Base-by-base conservation (phyloP, 345 rosid species). In the Excoecaria cochinchinensis region DNA sequence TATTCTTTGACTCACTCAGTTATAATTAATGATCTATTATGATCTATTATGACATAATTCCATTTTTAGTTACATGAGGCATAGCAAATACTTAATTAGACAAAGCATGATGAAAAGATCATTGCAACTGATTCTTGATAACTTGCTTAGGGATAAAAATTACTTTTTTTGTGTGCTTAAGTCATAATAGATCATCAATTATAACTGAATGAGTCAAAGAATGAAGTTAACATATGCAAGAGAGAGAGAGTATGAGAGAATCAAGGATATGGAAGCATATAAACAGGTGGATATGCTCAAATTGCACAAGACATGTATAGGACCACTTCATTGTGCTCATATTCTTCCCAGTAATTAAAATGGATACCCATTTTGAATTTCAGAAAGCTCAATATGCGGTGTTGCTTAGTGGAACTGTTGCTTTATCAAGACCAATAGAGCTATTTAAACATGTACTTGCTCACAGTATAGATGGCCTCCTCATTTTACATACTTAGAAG, bases 361-460 rank as follows among this genome's bases (percentile, higher is more conserved):
- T 15, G 55, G 64, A 59, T 24, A 53, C 21, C 8, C n/a, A 51
- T 50, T 78, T 69, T 55, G 44, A 50, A 75, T 82, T 84, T 80
- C 93, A 94, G 99, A 92, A 92, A 88, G 97, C 99, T 75, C 83
- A 85, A 72, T 91, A 90, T 82, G 95, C 97, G 66, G 77, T 92
- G 40, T 81, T 92, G 78, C 92, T 95, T 38, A 92, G 95, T 82
- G 99, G 99, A 77, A 95, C 97, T 69, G 97, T 97, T 84, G 99
- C 99, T 76, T 86, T 95, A 76, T 95, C 99, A 56, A 84, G 99
- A 82, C 99, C 97, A 36, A 92, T 95, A 81, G 99, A 95, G 85
- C 88, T 95, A 67, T 88, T 86, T 83, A 95, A 95, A 84, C 99
- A 95, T 97, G 98, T 92, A 74, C 52, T 14, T 74, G 17, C 15